These are phyloP conservation scores for Verticillium dahliae DNA, from an alignment of 2,329 filamentous ascomycete species.

Conservation along the genomic window DNA sequence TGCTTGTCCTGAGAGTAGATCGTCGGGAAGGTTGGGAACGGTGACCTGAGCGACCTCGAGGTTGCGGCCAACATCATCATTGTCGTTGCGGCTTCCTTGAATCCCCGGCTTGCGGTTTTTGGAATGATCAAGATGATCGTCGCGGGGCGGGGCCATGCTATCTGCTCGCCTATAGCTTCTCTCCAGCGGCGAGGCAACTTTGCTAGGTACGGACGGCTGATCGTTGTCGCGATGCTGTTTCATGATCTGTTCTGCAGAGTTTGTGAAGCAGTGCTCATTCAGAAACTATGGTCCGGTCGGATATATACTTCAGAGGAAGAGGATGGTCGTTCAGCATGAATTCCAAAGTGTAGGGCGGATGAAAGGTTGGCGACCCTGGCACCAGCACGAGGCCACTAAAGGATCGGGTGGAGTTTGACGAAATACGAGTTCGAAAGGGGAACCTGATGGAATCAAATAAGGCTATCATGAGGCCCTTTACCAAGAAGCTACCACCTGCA, in stretches of 20 bases:
- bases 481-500: no score
- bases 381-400: no score
- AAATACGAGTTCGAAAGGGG: no score
- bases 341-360: not conserved
- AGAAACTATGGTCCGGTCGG: no score
- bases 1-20: not conserved
- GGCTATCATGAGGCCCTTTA: no score
- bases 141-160: not conserved
- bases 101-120: not conserved
- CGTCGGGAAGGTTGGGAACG: not conserved
- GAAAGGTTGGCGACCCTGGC: no score
- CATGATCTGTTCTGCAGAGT: not conserved
- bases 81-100: not conserved
- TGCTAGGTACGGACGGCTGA: not conserved
- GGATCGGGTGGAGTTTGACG: no score
- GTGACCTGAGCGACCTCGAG: not conserved
- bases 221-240: not conserved
- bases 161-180: not conserved
- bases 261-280: not conserved
- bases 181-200: not conserved
- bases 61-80: not conserved
- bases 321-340: no score
- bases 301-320: no score
- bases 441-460: no score
- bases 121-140: not conserved